phyloP scores from a whole-genome alignment of 202 grass and related monocot species.

The Saccharum hybrid region DNA sequence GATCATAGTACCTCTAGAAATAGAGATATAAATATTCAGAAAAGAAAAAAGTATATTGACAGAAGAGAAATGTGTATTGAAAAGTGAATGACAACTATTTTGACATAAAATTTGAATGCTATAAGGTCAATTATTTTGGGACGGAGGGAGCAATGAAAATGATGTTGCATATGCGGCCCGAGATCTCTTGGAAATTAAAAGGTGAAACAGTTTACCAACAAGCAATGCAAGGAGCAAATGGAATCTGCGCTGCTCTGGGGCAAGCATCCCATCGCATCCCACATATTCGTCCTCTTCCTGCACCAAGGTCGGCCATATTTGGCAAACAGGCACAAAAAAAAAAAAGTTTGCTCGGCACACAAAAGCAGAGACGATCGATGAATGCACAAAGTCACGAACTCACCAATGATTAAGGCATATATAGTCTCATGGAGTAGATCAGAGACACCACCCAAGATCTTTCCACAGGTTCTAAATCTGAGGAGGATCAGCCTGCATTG shows the following conservation, averaged over 20 bases:
- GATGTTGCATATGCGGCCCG: background rate
- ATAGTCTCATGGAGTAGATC: background rate
- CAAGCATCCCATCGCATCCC: slow-evolving; percentile 39
- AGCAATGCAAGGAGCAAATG: slow-evolving; percentile 16
- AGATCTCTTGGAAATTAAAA: background rate
- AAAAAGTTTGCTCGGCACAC: background rate
- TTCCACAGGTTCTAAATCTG: slow-evolving; percentile 36
- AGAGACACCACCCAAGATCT: slow-evolving; percentile 27
- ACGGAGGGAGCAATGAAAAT: background rate
- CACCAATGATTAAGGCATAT: slow-evolving; percentile 28
- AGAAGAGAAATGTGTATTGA: background rate
- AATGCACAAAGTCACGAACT: slow-evolving; percentile 27
- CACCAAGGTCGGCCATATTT: slow-evolving; percentile 31
- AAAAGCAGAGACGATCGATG: slow-evolving; percentile 16
- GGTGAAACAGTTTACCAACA: background rate
- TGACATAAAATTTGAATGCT: background rate
- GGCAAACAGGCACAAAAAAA: background rate
- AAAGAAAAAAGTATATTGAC: too few relatives aligned
- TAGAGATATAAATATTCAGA: background rate
- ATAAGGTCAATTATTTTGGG: background rate
- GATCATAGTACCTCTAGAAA: background rate
- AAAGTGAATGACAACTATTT: background rate
- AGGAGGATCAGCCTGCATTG: slow-evolving; percentile 27
- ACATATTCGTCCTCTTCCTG: slow-evolving; percentile 5
- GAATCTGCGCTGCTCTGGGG: slow-evolving; percentile 7